Evolutionary conservation across 2,329 filamentous ascomycete genomes (phyloP).

Genomic region (Neoarthrinium moseri): DNA sequence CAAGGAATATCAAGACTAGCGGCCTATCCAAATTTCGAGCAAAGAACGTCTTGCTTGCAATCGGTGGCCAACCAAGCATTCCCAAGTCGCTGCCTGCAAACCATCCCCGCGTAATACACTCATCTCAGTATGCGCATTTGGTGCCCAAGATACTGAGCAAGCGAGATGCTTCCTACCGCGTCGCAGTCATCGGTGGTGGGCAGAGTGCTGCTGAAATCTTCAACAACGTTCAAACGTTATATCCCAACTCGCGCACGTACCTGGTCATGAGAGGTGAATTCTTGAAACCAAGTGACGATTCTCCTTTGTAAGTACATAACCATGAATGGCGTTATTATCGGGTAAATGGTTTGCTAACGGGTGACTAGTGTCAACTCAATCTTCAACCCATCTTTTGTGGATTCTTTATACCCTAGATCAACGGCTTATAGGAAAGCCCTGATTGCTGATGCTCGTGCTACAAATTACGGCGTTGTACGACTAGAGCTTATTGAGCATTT

Average conservation of each 20-base stretch:
- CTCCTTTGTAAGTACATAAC: slow-evolving; percentile 72
- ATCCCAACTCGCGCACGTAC: slow-evolving; percentile 75
- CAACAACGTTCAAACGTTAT: slow-evolving; percentile 78
- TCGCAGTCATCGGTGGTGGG: slow-evolving; percentile 84
- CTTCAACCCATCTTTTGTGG: slow-evolving; percentile 85
- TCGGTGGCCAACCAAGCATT: slow-evolving; percentile 64
- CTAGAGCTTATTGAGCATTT: slow-evolving; percentile 87
- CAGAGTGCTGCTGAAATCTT: slow-evolving; percentile 97
- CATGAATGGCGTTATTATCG: no score
- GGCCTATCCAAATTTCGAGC: slow-evolving; percentile 51
- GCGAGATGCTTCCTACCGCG: slow-evolving; percentile 58
- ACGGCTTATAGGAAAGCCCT: slow-evolving; percentile 58
- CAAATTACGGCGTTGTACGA: slow-evolving; percentile 93
- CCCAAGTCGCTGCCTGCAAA: slow-evolving; percentile 67
- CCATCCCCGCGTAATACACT: slow-evolving; percentile 78
- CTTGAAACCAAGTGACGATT: slow-evolving; percentile 88
- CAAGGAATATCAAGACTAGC: slow-evolving; percentile 60
- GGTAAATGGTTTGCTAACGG: background rate
- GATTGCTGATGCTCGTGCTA: slow-evolving; percentile 71
- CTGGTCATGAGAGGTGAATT: slow-evolving; percentile 82
- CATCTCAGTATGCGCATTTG: slow-evolving; percentile 75
- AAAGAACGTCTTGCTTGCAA: slow-evolving; percentile 63
- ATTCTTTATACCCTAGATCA: slow-evolving; percentile 70
- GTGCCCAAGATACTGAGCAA: slow-evolving; percentile 60
- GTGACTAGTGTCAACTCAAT: slow-evolving; percentile 78